Conservation (phyloP, 164 flowering plant genomes). For the Santalum album region DNA sequence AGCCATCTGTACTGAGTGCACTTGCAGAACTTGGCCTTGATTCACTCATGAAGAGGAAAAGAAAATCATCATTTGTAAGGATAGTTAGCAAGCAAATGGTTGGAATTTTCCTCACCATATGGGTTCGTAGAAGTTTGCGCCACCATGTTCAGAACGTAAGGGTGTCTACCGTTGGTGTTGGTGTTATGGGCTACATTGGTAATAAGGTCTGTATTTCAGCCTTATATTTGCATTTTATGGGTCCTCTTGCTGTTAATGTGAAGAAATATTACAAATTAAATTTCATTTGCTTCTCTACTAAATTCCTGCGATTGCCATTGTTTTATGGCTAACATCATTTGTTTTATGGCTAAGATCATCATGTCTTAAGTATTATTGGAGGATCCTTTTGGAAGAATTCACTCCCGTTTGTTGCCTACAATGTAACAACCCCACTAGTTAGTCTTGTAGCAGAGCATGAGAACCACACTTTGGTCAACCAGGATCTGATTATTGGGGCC, state of each 20-base stretch:
- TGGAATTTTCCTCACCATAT: slow-evolving; percentile 76
- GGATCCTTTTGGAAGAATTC: no score
- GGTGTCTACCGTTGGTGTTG: slow-evolving; percentile 94
- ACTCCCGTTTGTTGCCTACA: no score
- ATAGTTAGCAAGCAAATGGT: slow-evolving; percentile 98
- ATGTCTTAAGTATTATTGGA: no score
- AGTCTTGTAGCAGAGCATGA: no score
- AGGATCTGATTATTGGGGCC: no score
- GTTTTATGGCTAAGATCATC: not conserved
- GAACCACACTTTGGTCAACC: no score
- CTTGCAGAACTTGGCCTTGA: slow-evolving; percentile 63
- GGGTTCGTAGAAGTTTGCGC: slow-evolving; percentile 88
- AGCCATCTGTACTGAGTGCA: slow-evolving; percentile 27
- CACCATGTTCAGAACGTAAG: slow-evolving; percentile 72
- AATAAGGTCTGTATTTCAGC: slow-evolving; percentile 57
- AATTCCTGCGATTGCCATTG: not conserved
- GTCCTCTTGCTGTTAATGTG: not conserved
- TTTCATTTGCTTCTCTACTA: not conserved
- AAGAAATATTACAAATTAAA: not conserved
- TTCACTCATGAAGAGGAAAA: slow-evolving; percentile 46
- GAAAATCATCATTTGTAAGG: slow-evolving; percentile 67
- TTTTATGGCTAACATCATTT: not conserved
- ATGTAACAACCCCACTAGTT: no score
- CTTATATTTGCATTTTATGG: not conserved
- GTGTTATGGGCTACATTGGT: slow-evolving; percentile 95